Evolutionary conservation across 805 yeast genomes (phyloP).

Genomic region (Schizosaccharomyces osmophilus): DNA sequence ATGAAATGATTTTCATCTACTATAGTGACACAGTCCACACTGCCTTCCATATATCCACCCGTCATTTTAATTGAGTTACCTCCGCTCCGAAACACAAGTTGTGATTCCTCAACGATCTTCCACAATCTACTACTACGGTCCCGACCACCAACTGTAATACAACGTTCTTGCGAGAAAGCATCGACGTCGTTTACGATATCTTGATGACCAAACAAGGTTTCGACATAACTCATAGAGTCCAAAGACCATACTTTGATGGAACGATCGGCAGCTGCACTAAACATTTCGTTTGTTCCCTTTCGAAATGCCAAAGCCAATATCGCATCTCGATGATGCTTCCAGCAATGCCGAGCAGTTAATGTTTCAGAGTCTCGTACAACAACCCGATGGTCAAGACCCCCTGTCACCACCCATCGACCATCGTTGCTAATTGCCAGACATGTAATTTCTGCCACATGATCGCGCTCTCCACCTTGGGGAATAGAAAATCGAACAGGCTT

Average conservation of each 20-base stretch:
- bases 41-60: constrained; percentile 68
- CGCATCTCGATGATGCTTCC: constrained; percentile 49
- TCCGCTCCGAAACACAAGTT: constrained; percentile 67
- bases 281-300: constrained; percentile 57
- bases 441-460: constrained; percentile 54
- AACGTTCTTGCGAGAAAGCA: constrained; percentile 64
- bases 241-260: constrained; percentile 70
- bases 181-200: constrained; percentile 63
- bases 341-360: constrained; percentile 46
- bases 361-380: constrained; percentile 71
- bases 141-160: constrained; percentile 86
- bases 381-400: constrained; percentile 61
- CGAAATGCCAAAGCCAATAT: constrained; percentile 57
- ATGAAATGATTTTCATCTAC: constrained; percentile 77
- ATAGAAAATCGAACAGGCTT: background rate
- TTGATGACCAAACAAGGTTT: constrained; percentile 85
- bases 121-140: constrained; percentile 89
- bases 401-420: constrained; percentile 74
- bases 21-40: constrained; percentile 76
- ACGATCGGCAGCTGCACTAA: constrained; percentile 80
- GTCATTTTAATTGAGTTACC: background rate
- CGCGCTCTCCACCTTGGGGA: constrained; percentile 29
- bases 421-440: constrained; percentile 68
- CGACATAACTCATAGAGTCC: constrained; percentile 70
- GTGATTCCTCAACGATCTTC: constrained; percentile 88